Evolutionary conservation across 306 rosid species (phyloP).

Genomic region (Cucumis cinereus): DNA sequence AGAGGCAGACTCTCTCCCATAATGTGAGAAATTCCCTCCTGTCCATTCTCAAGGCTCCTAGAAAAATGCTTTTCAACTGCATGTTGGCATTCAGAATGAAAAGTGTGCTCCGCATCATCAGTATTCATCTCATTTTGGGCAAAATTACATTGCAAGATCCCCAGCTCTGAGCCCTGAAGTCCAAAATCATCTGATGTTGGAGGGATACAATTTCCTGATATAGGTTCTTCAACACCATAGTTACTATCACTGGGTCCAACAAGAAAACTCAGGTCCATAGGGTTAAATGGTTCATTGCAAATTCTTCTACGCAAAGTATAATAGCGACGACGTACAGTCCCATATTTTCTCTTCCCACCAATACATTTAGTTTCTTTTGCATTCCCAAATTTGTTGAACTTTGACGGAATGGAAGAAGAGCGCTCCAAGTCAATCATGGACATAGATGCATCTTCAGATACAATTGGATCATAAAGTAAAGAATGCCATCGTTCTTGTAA

Average conservation of each 20-base stretch:
- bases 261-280: conserved; percentile 51
- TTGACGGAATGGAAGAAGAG: conserved; percentile 33
- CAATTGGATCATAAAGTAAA: conserved; percentile 58
- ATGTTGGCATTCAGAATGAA: conserved; percentile 30
- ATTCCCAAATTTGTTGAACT: conserved; percentile 28
- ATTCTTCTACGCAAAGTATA: conserved; percentile 63
- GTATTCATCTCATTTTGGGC: conserved; percentile 36
- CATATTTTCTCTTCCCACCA: conserved; percentile 52
- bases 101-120: conserved; percentile 17
- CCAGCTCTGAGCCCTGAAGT: conserved; percentile 31
- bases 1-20: conserved; percentile 27
- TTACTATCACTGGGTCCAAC: conserved; percentile 33
- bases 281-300: conserved; percentile 29
- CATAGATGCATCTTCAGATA: conserved; percentile 49
- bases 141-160: conserved; percentile 25
- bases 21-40: conserved; percentile 33
- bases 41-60: conserved; percentile 19
- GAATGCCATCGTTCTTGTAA: conserved; percentile 78
- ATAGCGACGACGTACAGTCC: conserved; percentile 51
- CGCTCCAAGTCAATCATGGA: conserved; percentile 38
- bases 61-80: conserved; percentile 33
- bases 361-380: conserved; percentile 34
- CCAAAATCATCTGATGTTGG: conserved; percentile 29
- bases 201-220: conserved; percentile 35
- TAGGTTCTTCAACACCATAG: conserved; percentile 24